Percentiles rank a stretch among this genome's conserved stretches.
Evolutionary conservation across 2,329 filamentous ascomycete genomes (phyloP).

Genomic region (Incumbomyces lentus): DNA sequence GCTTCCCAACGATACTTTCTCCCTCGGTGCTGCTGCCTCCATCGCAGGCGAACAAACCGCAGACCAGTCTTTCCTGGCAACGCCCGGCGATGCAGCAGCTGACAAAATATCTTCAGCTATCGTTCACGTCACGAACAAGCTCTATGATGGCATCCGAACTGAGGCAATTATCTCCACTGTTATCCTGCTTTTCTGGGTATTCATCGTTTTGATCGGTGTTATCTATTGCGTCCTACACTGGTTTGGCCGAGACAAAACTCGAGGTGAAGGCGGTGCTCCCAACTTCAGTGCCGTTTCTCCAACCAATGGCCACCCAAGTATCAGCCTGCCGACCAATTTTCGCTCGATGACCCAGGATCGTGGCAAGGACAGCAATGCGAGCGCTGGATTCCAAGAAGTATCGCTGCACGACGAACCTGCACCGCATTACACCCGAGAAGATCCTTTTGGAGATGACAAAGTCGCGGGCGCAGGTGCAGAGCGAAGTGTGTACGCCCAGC

Average conservation of each 20-base stretch:
- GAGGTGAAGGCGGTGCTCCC: constrained; percentile 48
- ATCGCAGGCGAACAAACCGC: constrained; percentile 42
- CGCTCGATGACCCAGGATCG: constrained; percentile 20
- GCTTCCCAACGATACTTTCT: constrained; percentile 73
- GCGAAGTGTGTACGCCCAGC: neutral
- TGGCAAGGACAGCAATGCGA: constrained; percentile 13
- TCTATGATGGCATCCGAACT: constrained; percentile 58
- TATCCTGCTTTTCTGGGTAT: constrained; percentile 65
- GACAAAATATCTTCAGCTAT: constrained; percentile 77
- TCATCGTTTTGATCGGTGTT: constrained; percentile 66
- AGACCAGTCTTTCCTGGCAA: constrained; percentile 61
- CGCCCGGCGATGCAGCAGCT: constrained; percentile 59
- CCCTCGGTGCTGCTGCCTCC: constrained; percentile 57
- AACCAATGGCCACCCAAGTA: constrained; percentile 7
- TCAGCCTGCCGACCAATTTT: constrained; percentile 10
- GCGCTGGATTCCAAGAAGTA: constrained; percentile 26
- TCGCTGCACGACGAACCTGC: constrained; percentile 25
- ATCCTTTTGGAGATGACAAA: constrained; percentile 16
- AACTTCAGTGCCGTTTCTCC: constrained; percentile 4
- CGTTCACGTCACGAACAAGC: constrained; percentile 54
- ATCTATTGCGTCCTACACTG: constrained; percentile 55
- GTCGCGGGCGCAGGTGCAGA: neutral
- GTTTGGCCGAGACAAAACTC: constrained; percentile 47
- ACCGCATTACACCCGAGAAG: constrained; percentile 22
- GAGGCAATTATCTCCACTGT: constrained; percentile 71